These are phyloP conservation scores for Diaporthe humulicola DNA, from an alignment of 2,329 filamentous ascomycete genomes.

Conservation along the genomic window DNA sequence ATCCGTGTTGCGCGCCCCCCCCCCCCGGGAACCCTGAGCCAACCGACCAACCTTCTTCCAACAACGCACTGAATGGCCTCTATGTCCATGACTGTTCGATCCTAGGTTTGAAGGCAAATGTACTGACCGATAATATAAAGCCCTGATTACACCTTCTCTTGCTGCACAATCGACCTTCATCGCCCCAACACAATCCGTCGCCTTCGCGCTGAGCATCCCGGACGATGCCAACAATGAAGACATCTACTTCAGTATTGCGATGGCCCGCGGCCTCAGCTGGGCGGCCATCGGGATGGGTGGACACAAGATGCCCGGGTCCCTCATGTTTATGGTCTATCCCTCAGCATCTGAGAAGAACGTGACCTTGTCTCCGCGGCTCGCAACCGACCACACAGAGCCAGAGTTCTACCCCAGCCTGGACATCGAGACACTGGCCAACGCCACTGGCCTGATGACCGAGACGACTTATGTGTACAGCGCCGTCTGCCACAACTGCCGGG, in stretches of 20 bases:
- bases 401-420: slow-evolving; percentile 58
- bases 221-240: slow-evolving; percentile 59
- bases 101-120: background rate
- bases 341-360: slow-evolving; percentile 61
- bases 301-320: slow-evolving; percentile 62
- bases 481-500: slow-evolving; percentile 66
- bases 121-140: background rate
- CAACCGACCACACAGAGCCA: slow-evolving; percentile 66
- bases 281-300: slow-evolving; percentile 68
- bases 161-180: slow-evolving; percentile 51
- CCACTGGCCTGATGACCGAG: slow-evolving; percentile 62
- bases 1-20: background rate
- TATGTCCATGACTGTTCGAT: background rate
- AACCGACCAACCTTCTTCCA: no score
- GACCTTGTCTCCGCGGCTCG: slow-evolving; percentile 68
- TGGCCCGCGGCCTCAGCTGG: slow-evolving; percentile 62
- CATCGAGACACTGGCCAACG: slow-evolving; percentile 56
- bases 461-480: slow-evolving; percentile 62
- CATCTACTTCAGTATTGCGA: slow-evolving; percentile 68
- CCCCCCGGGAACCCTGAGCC: background rate
- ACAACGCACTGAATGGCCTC: background rate
- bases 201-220: slow-evolving; percentile 66
- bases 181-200: slow-evolving; percentile 56
- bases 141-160: slow-evolving; percentile 15
- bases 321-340: slow-evolving; percentile 69